Base-by-base conservation (phyloP, 306 rosid species). In the Alnus rubra region DNA sequence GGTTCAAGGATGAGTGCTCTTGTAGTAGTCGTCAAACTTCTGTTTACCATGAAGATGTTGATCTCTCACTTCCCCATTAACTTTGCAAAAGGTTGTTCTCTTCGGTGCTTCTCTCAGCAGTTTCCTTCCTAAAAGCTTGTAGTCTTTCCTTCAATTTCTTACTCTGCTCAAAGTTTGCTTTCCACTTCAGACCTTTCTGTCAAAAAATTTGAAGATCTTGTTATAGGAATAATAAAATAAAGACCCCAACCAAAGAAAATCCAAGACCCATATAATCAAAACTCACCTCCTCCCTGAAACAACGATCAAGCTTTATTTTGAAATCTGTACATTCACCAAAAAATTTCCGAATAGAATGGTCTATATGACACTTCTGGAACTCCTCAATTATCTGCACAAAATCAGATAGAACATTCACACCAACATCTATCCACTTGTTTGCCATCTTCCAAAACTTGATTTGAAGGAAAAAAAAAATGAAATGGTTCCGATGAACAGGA, bases 101-200 rank as follows among this genome's bases (percentile, higher is more conserved):
- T 58, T 85, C 83, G 55, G 83, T 67, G 60, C 80, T 79, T 79
- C 44, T 78, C 76, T 83, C 88, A 44, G 89, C 82, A 77, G 80
- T 74, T 87, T 92, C 97, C 84, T 87, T 94, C 88, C 97, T 90
- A 39, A 74, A 81, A 76, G 86, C 92, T 65, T 68, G 89, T 65
- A 94, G 82, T 73, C 88, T 89, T 75, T 90, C 97, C 88, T 86
- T 91, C 52, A 88, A 82, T 81, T 84, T 87, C 85, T 92, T 94
- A 82, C 98, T 94, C 87, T 87, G 78, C 82, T 94, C 98, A 82
- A 94, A 92, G 85, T 94, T 94, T 31, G 90, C 97, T 87, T 94
- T 94, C 62, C 97, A 91, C 91, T 92, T 94, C 79, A 91, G n/a
- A 54, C 95, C 95, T 94, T 92, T 94, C 97, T 94, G 89, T 79